Percentiles rank a stretch among this genome's conserved stretches.
Conservation (phyloP, 495 filamentous ascomycete genomes). For the Aspergillus bridgeri region DNA sequence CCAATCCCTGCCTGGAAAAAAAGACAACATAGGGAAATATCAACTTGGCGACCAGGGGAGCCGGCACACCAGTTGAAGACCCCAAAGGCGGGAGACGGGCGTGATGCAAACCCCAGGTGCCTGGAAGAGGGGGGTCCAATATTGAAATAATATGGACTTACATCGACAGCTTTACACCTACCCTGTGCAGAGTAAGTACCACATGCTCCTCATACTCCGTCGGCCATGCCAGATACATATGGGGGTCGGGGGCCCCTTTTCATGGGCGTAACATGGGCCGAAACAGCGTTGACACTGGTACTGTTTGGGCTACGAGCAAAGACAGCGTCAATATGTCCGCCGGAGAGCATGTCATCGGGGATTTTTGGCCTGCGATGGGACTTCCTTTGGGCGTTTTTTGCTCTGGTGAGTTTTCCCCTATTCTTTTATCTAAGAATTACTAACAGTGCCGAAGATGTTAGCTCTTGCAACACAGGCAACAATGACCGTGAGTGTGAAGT, state of each 20-base stretch:
- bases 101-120: too few relatives aligned
- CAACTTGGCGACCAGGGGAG: background rate
- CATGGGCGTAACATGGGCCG: constrained; percentile 27
- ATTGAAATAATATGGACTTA: too few relatives aligned
- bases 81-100: background rate
- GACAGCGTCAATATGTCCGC: constrained; percentile 19
- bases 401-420: constrained; percentile 20
- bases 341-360: constrained; percentile 8
- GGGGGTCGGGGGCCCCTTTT: constrained; percentile 24
- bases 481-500: constrained; percentile 21
- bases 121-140: background rate
- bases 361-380: constrained; percentile 26
- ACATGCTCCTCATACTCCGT: too few relatives aligned
- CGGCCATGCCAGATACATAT: constrained; percentile 2
- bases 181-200: too few relatives aligned
- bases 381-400: constrained; percentile 26
- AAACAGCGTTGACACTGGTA: constrained; percentile 21
- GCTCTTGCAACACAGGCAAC: constrained; percentile 17
- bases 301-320: constrained; percentile 25
- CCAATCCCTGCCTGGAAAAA: background rate
- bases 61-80: background rate
- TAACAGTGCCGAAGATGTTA: constrained; percentile 8
- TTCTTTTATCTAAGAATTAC: background rate
- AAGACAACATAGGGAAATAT: background rate
- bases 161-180: too few relatives aligned